These are phyloP conservation scores for Capillidium heterosporum DNA, from an alignment of 371 early-diverging fungal species.

Conservation along the genomic window DNA sequence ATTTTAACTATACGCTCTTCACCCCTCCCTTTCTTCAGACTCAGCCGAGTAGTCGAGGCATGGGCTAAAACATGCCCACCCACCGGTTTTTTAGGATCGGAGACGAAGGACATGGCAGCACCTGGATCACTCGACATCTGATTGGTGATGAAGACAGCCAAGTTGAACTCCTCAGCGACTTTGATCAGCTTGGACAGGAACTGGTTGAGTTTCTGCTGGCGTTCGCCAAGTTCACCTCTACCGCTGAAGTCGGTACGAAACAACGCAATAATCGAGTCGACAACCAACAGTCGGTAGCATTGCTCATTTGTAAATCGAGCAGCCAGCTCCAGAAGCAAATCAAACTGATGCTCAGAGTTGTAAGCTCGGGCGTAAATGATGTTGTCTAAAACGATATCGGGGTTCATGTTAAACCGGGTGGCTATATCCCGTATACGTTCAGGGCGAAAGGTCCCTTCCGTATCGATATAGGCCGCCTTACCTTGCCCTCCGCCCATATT, in stretches of 20 bases:
- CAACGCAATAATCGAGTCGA: conserved; percentile 60
- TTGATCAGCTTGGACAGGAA: conserved; percentile 61
- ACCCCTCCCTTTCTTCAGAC: conserved; percentile 65
- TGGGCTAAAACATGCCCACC: conserved; percentile 99
- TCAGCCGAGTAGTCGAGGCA: conserved; percentile 58
- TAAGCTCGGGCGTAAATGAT: conserved; percentile 56
- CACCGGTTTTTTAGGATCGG: conserved; percentile 93
- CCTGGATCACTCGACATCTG: conserved; percentile 44
- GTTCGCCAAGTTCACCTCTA: conserved; percentile 74
- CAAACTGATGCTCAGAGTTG: conserved; percentile 74
- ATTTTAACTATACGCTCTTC: conserved; percentile 71
- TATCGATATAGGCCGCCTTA: conserved; percentile 55
- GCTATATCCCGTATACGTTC: conserved; percentile 58
- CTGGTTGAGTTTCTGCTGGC: conserved; percentile 72
- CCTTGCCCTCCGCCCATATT: conserved; percentile 44
- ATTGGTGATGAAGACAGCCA: conserved; percentile 79
- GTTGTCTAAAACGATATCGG: conserved; percentile 41
- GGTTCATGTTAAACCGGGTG: conserved; percentile 49
- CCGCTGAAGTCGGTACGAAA: conserved; percentile 67
- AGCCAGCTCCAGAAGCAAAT: conserved; percentile 43
- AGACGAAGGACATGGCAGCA: conserved; percentile 36
- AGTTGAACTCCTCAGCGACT: conserved; percentile 73
- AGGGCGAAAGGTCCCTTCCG: conserved; percentile 59
- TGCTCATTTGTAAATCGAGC: conserved; percentile 54
- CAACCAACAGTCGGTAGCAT: conserved; percentile 17